Evolutionary conservation across 257 asterid genomes (phyloP), one percentile per base, ranked within the genome.

Genomic region (Solanum rostratum): DNA sequence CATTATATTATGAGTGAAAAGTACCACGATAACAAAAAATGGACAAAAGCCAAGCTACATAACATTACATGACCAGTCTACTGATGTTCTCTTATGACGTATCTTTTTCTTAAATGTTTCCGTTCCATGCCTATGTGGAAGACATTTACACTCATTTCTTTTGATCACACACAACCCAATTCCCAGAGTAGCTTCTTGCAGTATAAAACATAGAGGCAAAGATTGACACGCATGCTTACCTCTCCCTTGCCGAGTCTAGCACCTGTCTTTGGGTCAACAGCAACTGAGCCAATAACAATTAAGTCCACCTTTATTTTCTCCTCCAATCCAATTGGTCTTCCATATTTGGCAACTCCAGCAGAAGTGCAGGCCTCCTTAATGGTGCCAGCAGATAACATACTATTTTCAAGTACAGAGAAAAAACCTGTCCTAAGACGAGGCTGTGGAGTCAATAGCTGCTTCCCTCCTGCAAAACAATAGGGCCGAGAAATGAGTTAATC

Each of bases 181-280:
- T 66, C 15, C 24, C 74, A 16, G 14, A 66, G 74, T 66, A 1
- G 0, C 74, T 66, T 66, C 74, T 66, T 1, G 74, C 22, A 66
- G 15, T 69, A 2, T 37, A n/a, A 37, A 69, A 68, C 4, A 37
- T 69, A 19, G 50, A 69, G 16, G 78, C 50, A 37, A 68, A 69
- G 78, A 37, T 37, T 69, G 27, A 3, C 20, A 74, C n/a, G 22
- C 59, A 74, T 24, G 49, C 82, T 86, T 85, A 94, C 98, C 97
- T 96, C 99, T 78, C 97, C 99, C 96, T 96, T 96, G 88, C 99
- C 99, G 84, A 96, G 99, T 82, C 99, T 91, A 33, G 99, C 99
- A 55, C 99, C 99, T 0, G 98, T 96, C 81, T 85, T 94, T 52
- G 99, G 94, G 84, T 96, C 91, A 52, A 96, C 98, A 37, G 98